Evolutionary conservation across 139 green algal genomes (phyloP).

Genomic region (Marvania coccoides): DNA sequence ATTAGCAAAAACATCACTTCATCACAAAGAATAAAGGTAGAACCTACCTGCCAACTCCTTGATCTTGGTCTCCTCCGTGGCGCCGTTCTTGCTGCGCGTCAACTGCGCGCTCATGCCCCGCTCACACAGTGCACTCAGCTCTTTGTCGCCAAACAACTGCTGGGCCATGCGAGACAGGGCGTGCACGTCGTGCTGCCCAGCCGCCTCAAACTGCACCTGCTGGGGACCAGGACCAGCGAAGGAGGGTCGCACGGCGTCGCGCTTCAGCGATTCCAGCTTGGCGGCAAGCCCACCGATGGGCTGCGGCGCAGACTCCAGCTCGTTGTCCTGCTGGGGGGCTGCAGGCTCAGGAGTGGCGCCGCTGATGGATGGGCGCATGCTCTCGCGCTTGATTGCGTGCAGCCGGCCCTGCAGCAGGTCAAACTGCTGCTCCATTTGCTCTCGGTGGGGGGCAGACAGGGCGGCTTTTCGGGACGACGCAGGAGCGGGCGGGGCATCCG

Average conservation of each 20-base stretch:
- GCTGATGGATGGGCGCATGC: conserved; percentile 15
- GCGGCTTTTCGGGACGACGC: neutral
- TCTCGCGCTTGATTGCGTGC: conserved; percentile 30
- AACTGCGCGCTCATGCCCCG: conserved; percentile 61
- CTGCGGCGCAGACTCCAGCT: neutral
- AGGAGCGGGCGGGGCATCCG: neutral
- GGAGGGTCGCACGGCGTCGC: neutral
- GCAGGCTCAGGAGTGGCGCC: neutral
- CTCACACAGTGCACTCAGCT: conserved; percentile 40
- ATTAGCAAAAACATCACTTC: neutral
- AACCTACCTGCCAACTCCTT: conserved; percentile 61
- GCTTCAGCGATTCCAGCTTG: conserved; percentile 5
- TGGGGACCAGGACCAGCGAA: neutral
- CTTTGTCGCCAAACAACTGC: conserved; percentile 55
- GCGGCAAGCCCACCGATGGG: neutral
- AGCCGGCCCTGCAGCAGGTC: conserved; percentile 24
- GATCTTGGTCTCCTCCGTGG: conserved; percentile 68
- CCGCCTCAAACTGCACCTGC: conserved; percentile 29
- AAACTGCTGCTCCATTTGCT: conserved; percentile 34
- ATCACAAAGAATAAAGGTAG: neutral
- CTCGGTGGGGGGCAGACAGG: neutral
- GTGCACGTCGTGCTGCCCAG: conserved; percentile 13
- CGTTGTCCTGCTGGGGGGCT: neutral
- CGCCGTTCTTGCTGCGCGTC: conserved; percentile 70
- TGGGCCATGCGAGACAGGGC: conserved; percentile 27